Evolutionary conservation across 2,329 filamentous ascomycete genomes (phyloP).

Genomic region (Neopestalotiopsis sp.): DNA sequence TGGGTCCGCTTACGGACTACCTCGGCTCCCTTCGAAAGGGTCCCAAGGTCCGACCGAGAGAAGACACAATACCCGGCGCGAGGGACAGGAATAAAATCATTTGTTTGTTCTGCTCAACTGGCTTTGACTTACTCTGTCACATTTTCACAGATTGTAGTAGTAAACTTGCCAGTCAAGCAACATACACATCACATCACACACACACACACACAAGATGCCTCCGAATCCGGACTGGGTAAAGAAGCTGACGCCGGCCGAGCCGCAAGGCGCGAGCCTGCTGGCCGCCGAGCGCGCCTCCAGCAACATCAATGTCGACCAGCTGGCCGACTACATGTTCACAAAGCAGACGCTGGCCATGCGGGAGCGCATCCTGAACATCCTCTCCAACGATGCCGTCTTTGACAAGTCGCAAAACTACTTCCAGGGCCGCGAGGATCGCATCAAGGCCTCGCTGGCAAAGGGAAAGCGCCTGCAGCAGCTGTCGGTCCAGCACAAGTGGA

Average conservation of each 20-base stretch:
- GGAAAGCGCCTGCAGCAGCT: slow-evolving; percentile 74
- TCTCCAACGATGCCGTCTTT: slow-evolving; percentile 72
- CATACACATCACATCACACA: background rate
- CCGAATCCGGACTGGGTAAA: slow-evolving; percentile 62
- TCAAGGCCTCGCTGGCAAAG: slow-evolving; percentile 72
- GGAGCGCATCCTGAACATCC: slow-evolving; percentile 64
- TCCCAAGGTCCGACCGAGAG: background rate
- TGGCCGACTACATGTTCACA: slow-evolving; percentile 73
- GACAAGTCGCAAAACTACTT: slow-evolving; percentile 83
- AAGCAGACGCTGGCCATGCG: slow-evolving; percentile 67
- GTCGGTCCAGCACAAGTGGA: slow-evolving; percentile 71
- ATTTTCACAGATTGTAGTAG: no score
- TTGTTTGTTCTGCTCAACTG: no score
- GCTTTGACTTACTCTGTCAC: no score
- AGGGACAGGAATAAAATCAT: no score
- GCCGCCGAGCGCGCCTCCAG: slow-evolving; percentile 71
- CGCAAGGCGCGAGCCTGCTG: slow-evolving; percentile 73
- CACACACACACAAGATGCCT: background rate
- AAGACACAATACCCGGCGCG: background rate
- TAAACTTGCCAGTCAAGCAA: background rate
- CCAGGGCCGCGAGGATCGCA: slow-evolving; percentile 70
- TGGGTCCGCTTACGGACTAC: slow-evolving; percentile 13
- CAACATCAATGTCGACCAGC: slow-evolving; percentile 68
- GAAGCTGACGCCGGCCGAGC: slow-evolving; percentile 67
- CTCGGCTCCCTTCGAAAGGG: slow-evolving; percentile 12